These are phyloP conservation scores for Apiospora marii DNA, from an alignment of 2,329 filamentous ascomycete genomes.

Conservation along the genomic window DNA sequence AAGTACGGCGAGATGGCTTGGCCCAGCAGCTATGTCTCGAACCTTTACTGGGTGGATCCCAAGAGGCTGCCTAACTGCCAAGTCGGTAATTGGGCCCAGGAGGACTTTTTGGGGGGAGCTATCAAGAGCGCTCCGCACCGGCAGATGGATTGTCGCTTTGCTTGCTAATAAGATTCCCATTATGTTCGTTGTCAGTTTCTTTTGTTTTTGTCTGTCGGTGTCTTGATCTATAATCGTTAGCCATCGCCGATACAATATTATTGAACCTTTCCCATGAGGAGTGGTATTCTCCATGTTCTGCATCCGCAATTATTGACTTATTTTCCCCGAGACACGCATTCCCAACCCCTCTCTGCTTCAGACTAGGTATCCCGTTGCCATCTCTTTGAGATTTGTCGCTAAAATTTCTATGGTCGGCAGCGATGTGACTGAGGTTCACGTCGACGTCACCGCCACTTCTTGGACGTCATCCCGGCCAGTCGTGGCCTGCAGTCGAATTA, in stretches of 20 bases:
- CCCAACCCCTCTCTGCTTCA: background rate
- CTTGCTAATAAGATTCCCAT: background rate
- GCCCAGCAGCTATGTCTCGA: background rate
- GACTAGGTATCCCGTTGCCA: background rate
- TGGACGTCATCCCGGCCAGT: background rate
- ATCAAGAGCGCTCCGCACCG: background rate
- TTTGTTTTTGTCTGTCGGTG: too few species aligned
- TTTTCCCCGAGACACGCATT: too few species aligned
- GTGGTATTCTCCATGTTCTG: background rate
- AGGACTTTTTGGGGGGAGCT: background rate
- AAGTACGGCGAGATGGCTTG: background rate
- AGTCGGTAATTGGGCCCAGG: background rate
- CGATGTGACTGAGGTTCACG: background rate
- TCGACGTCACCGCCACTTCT: background rate
- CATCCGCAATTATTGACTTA: too few species aligned
- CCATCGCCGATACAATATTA: background rate
- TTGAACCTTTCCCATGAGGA: background rate
- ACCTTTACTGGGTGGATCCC: background rate
- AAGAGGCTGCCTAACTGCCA: background rate
- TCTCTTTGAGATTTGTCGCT: background rate
- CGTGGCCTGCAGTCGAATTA: background rate
- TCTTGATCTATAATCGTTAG: too few species aligned
- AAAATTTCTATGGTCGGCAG: too few species aligned
- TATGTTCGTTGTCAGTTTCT: too few species aligned
- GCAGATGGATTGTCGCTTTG: slow-evolving; percentile 21